Evolutionary conservation across 768 basidiomycete genomes (phyloP).

Genomic region (Tubosaeta sp.): DNA sequence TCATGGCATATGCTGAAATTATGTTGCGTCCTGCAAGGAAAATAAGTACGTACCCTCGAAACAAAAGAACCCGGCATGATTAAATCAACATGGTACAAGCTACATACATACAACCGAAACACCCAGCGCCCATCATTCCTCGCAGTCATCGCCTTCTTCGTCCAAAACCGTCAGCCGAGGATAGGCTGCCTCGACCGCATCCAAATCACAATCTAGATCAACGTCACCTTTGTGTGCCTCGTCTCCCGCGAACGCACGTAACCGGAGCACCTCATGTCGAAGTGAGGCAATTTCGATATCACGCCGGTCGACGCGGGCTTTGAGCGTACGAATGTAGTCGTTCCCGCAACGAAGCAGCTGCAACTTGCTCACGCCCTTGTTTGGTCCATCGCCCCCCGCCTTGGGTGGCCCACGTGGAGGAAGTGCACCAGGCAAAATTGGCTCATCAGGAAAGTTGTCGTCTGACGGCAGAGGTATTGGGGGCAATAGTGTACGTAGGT

Average conservation of each 20-base stretch:
- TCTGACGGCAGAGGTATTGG: constrained; percentile 83
- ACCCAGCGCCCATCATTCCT: constrained; percentile 13
- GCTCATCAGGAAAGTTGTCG: constrained; percentile 64
- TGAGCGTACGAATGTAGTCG: constrained; percentile 76
- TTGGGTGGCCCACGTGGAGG: constrained; percentile 89
- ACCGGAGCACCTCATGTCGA: constrained; percentile 58
- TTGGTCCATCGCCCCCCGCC: constrained; percentile 84
- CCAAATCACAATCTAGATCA: constrained; percentile 30
- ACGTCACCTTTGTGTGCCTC: constrained; percentile 19
- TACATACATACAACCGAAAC: constrained; percentile 4
- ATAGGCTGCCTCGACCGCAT: constrained; percentile 22
- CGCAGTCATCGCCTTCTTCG: constrained; percentile 32
- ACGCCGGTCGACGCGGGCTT: constrained; percentile 70
- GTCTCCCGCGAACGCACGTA: constrained; percentile 40
- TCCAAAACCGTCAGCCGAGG: constrained; percentile 23
- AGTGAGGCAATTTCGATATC: constrained; percentile 73
- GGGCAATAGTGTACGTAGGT: constrained; percentile 77
- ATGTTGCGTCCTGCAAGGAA: background rate
- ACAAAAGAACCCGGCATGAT: constrained; percentile 3
- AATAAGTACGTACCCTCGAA: background rate
- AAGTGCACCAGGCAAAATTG: constrained; percentile 79
- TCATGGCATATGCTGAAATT: background rate
- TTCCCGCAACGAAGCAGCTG: constrained; percentile 90
- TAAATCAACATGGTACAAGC: constrained; percentile 7
- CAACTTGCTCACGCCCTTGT: constrained; percentile 90